Percentiles rank a stretch among this genome's conserved stretches.
Evolutionary conservation across 2,329 filamentous ascomycete species (phyloP).

Genomic region (Juglanconis sp.): DNA sequence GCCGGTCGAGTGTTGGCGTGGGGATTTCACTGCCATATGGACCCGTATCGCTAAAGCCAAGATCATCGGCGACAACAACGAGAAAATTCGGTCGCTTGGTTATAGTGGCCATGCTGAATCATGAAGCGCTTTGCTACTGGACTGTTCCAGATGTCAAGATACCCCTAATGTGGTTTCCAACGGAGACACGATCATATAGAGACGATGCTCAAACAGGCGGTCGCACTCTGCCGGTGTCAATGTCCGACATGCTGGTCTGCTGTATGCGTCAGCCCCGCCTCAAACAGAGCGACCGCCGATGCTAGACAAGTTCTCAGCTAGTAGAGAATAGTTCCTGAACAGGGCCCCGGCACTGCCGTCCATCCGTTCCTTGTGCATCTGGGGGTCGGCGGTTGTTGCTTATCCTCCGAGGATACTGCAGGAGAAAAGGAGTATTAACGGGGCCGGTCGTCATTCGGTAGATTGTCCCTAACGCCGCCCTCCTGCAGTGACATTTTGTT

Average conservation of each 20-base stretch:
- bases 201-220: not conserved
- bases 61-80: constrained; percentile 27
- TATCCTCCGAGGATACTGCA: not conserved
- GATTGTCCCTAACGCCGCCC: not conserved
- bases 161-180: too few species aligned
- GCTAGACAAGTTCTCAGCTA: not conserved
- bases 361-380: not conserved
- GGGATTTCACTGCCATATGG: constrained; percentile 53
- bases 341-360: not conserved
- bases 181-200: too few species aligned
- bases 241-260: not conserved
- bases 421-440: not conserved
- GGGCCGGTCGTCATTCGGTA: not conserved
- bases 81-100: constrained; percentile 25
- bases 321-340: not conserved
- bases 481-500: not conserved
- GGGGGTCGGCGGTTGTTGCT: not conserved
- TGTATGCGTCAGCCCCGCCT: not conserved
- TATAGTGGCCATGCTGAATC: not conserved
- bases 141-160: not conserved
- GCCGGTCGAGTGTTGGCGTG: constrained; percentile 53
- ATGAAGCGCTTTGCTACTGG: not conserved
- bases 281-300: not conserved
- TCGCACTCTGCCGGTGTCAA: not conserved
- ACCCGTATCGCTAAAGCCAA: constrained; percentile 26